These are phyloP conservation scores for Vigna radiata DNA, from an alignment of 306 rosid species.

Conservation along the genomic window DNA sequence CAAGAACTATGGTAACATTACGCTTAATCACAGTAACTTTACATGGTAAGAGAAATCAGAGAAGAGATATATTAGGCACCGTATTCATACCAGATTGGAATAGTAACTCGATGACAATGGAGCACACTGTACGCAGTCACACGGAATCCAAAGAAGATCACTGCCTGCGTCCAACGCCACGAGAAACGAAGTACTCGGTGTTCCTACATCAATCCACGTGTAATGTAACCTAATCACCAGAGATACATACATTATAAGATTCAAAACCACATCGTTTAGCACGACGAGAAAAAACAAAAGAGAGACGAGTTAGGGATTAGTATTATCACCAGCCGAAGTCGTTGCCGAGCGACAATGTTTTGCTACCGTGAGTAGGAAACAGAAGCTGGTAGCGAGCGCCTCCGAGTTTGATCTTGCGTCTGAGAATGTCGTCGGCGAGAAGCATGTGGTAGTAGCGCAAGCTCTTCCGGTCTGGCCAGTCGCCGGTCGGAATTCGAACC, in stretches of 20 bases:
- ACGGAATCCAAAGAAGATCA: constrained; percentile 95
- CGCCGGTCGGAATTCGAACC: constrained; percentile 37
- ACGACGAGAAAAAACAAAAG: background rate
- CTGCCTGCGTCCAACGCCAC: constrained; percentile 97
- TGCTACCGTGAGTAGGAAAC: constrained; percentile 76
- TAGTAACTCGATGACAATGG: constrained; percentile 77
- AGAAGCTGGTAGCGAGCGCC: constrained; percentile 64
- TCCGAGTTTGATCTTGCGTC: constrained; percentile 68
- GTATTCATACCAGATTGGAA: constrained; percentile 61
- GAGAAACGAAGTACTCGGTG: constrained; percentile 88
- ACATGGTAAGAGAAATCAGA: background rate
- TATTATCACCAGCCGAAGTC: constrained; percentile 79
- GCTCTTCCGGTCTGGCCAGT: constrained; percentile 61
- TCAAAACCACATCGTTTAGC: constrained; percentile 16
- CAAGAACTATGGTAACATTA: background rate
- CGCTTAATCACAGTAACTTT: background rate
- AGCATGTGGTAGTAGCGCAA: constrained; percentile 64
- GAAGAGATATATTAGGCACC: background rate
- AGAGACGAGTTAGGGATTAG: background rate
- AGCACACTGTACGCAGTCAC: constrained; percentile 92
- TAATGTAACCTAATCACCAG: constrained; percentile 77
- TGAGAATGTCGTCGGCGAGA: constrained; percentile 59
- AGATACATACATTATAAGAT: constrained; percentile 3
- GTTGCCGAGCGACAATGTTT: constrained; percentile 79
- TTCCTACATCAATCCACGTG: constrained; percentile 91